Percentiles rank a stretch among this genome's conserved stretches.
Conservation (phyloP, 2,329 filamentous ascomycete genomes). For the Xylaria sp. region DNA sequence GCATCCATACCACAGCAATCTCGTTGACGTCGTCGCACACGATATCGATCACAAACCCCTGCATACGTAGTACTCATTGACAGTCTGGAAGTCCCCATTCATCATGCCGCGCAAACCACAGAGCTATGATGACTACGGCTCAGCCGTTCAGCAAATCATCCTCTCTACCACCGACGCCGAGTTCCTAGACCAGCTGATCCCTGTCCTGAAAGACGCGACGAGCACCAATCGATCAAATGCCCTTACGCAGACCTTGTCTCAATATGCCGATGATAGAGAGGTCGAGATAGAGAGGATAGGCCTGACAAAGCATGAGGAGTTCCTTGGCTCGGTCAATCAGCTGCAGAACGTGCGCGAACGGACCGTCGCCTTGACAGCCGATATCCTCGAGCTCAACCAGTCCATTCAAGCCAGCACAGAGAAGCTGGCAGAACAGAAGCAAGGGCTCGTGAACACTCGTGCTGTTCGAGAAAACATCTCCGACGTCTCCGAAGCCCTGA, state of each 20-base stretch:
- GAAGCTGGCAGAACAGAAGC: slow-evolving; percentile 92
- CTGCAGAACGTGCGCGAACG: slow-evolving; percentile 91
- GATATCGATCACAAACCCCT: neutral
- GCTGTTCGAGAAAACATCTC: slow-evolving; percentile 94
- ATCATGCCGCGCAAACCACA: slow-evolving; percentile 41
- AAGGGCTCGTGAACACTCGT: slow-evolving; percentile 88
- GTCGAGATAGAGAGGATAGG: slow-evolving; percentile 92
- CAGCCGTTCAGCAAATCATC: slow-evolving; percentile 72
- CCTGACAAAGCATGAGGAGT: slow-evolving; percentile 95
- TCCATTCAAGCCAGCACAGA: slow-evolving; percentile 96
- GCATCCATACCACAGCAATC: neutral
- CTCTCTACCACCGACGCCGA: slow-evolving; percentile 89
- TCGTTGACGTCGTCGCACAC: neutral
- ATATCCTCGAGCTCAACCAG: slow-evolving; percentile 91
- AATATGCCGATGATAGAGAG: slow-evolving; percentile 86
- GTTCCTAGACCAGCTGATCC: slow-evolving; percentile 94
- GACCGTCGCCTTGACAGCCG: slow-evolving; percentile 84
- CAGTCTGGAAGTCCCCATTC: neutral
- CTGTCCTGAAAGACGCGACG: slow-evolving; percentile 88
- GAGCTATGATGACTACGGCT: slow-evolving; percentile 44
- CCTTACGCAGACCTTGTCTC: slow-evolving; percentile 77
- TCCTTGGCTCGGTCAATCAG: slow-evolving; percentile 90
- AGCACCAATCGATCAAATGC: slow-evolving; percentile 73
- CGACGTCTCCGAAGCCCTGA: slow-evolving; percentile 85
- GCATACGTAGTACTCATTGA: neutral